Evolutionary conservation across 129 eudicot species (phyloP), one percentile per base, ranked within the genome.

Genomic region (Arctium lappa): DNA sequence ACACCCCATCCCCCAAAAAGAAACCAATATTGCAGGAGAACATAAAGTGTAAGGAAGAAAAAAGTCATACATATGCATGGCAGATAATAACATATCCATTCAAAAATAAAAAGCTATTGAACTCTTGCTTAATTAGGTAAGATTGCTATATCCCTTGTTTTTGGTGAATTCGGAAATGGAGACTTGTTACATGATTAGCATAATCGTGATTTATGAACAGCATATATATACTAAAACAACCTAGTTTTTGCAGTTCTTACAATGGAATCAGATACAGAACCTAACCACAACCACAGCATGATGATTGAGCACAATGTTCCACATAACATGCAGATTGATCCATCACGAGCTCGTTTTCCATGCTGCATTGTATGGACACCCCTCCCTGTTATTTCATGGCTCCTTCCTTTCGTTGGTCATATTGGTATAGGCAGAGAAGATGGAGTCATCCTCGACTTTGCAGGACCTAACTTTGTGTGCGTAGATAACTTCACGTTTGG

Each of bases 401-500:
- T 95, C 79, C 83, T 91, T 76, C 99, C 99, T 75, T 95, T 91
- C 31, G 93, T 95, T 12, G 98, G 99, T 66, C 99, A 95, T 74
- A 85, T 90, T 44, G 97, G 98, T 56, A 91, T 95, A 60, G 89
- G 97, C 85, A 87, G 99, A 85, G 97, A 95, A 76, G 98, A 95
- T 72, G 98, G 99, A 30, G 95, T 93, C 29, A 95, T 95, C 33
- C 82, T 95, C 62, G 99, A 95, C 79, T 95, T 93, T 85, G 97
- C 98, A 29, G 99, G 99, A 73, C 98, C 99, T 4, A 95, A 95
- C 83, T 93, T 88, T 85, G 98, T 95, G 6, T 88, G 91, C 73
- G 99, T 95, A n/a, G 99, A 95, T 85, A 90, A 90, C 86, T 95
- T 95, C 72, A 83, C 99, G 6, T 95, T 93, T 84, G 98, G 97